Evolutionary conservation across 805 yeast genomes (phyloP).

Genomic region (Isabelozyma rhagii): DNA sequence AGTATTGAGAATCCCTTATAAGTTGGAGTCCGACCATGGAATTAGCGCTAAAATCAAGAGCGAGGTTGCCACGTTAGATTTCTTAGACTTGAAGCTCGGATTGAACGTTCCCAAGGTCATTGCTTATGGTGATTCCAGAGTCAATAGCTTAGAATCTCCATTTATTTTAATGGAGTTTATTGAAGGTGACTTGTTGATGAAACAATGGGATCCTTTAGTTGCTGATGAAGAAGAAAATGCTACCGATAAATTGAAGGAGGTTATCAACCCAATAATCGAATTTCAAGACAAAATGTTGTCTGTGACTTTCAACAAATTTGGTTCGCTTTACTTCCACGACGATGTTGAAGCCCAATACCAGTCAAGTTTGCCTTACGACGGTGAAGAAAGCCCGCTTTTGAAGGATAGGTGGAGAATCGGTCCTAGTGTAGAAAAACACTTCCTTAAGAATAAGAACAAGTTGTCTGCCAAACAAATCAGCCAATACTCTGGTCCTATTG

Average conservation of each 20-base stretch:
- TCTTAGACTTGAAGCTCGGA: conserved; percentile 59
- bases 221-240: conserved; percentile 49
- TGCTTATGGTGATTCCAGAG: conserved; percentile 57
- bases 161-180: conserved; percentile 78
- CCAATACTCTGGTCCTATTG: conserved; percentile 77
- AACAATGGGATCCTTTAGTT: conserved; percentile 82
- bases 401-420: conserved; percentile 84
- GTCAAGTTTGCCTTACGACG: conserved; percentile 50
- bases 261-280: conserved; percentile 71
- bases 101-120: conserved; percentile 71
- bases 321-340: conserved; percentile 76
- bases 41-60: conserved; percentile 69
- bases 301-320: conserved; percentile 66
- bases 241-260: conserved; percentile 50
- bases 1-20: conserved; percentile 83
- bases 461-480: conserved; percentile 49
- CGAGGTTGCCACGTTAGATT: conserved; percentile 94
- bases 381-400: conserved; percentile 54
- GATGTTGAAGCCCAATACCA: conserved; percentile 54
- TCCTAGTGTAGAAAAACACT: conserved; percentile 77
- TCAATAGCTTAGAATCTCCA: conserved; percentile 68
- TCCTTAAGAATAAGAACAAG: conserved; percentile 63
- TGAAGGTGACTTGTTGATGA: conserved; percentile 82
- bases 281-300: conserved; percentile 55
- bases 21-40: conserved; percentile 61